These are phyloP conservation scores for Prototheca wickerhamii DNA, from an alignment of 163 green algal genomes.

Conservation along the genomic window DNA sequence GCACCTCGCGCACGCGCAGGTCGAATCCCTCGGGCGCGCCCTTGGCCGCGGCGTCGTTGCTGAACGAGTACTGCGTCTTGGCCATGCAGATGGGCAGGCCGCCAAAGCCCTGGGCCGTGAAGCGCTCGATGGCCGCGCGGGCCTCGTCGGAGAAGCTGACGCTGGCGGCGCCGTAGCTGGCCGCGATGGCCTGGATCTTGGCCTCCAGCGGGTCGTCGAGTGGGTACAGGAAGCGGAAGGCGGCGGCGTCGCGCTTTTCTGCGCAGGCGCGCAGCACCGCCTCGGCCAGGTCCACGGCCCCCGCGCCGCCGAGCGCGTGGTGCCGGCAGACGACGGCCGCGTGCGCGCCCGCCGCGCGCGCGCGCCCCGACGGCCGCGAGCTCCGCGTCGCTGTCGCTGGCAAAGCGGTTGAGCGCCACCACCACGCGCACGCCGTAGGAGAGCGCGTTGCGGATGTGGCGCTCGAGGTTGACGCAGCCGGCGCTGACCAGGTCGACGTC, in stretches of 20 bases:
- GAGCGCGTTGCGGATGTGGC: slow-evolving; percentile 79
- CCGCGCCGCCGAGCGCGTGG: slow-evolving; percentile 82
- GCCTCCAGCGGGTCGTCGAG: slow-evolving; percentile 76
- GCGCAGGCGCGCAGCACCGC: slow-evolving; percentile 67
- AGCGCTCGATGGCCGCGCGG: slow-evolving; percentile 70
- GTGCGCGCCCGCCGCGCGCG: slow-evolving; percentile 61
- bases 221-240: slow-evolving; percentile 85
- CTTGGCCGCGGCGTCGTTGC: slow-evolving; percentile 76
- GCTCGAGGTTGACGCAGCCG: slow-evolving; percentile 73
- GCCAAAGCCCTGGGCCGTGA: slow-evolving; percentile 76
- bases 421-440: slow-evolving; percentile 88
- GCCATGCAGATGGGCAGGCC: slow-evolving; percentile 98
- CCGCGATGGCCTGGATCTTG: slow-evolving; percentile 93
- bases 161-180: slow-evolving; percentile 74
- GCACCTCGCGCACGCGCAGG: slow-evolving; percentile 86
- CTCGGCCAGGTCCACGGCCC: slow-evolving; percentile 72
- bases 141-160: slow-evolving; percentile 81
- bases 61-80: slow-evolving; percentile 99
- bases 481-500: slow-evolving; percentile 74
- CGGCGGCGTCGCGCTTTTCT: slow-evolving; percentile 15
- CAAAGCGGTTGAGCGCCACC: slow-evolving; percentile 92
- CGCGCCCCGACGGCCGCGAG: slow-evolving; percentile 54
- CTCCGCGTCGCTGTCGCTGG: slow-evolving; percentile 80
- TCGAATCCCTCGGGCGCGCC: slow-evolving; percentile 82
- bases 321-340: slow-evolving; percentile 82